Base-by-base conservation (phyloP, 805 yeast species). In the Candida germanica region DNA sequence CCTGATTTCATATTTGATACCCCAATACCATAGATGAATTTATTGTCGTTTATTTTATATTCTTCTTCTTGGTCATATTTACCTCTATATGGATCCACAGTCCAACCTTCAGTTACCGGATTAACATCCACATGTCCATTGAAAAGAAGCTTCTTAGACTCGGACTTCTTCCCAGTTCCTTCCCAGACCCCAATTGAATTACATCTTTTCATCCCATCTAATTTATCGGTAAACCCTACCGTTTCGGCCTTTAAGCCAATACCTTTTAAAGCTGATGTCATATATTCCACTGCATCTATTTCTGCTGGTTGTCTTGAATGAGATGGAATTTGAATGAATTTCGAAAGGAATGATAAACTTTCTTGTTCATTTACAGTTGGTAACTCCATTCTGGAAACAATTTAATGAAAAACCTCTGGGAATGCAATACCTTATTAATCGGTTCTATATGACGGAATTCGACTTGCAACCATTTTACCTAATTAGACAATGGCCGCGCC, bases 1-100 rank as follows among this genome's bases (percentile, higher is more conserved):
- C 60, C 60, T 10, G 57, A 50, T 38, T 55, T 55, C 60, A 54
- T 55, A 40, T 55, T 55, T 15, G 58, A 53, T 9, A 55, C 60
- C 10, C 60, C 59, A 36, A 55, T 54, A 7, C 60, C 60, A 28
- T 53, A 55, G 21, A 55, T 54, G 30, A 40, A 55, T 16, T 55
- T 46, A 11, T 50, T 41, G 29, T 55, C 59, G 15, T 33, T 36
- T 11, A 40, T 39, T 3, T 5, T 5, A 20, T 40, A 40, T 2
- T 6, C 17, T 3, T 32, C 38, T 10, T 25, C 26, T 17, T 32
- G 27, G 13, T 40, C 40, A 21, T 19, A 40, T 13, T 33, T n/a
- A 4, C 60, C 60, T 27, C 38, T 53, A 22, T 54, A 52, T 4
- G 60, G 60, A 29, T 55, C 59, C 10, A 55, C 54, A 8, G 60